These are phyloP conservation scores for Paramecium sonneborni DNA, from an alignment of 73 alveolate species.

Conservation along the genomic window DNA sequence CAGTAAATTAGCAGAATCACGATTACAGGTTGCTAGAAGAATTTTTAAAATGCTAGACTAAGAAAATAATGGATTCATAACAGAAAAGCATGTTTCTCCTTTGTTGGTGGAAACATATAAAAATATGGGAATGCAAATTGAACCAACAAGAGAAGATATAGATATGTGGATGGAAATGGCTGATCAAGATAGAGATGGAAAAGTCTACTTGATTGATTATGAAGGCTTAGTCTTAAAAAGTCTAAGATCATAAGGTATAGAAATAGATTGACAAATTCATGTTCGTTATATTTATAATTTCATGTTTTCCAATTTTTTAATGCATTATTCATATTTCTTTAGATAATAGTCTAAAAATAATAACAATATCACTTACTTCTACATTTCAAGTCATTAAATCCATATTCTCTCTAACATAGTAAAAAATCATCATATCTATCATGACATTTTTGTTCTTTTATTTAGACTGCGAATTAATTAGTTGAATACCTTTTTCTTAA, in stretches of 20 bases:
- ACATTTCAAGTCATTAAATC: slow-evolving; percentile 63
- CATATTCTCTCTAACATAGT: slow-evolving; percentile 59
- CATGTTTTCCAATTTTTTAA: neutral
- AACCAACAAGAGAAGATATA: slow-evolving; percentile 34
- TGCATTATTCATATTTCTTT: slow-evolving; percentile 35
- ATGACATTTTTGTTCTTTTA: slow-evolving; percentile 58
- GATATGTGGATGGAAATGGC: slow-evolving; percentile 58
- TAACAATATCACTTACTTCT: neutral
- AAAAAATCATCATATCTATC: slow-evolving; percentile 64
- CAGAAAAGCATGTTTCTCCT: slow-evolving; percentile 24
- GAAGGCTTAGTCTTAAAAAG: neutral
- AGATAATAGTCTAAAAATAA: neutral
- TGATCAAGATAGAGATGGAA: slow-evolving; percentile 50
- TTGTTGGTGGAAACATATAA: slow-evolving; percentile 28
- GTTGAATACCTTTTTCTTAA: neutral
- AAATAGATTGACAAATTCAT: slow-evolving; percentile 1
- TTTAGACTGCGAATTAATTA: neutral
- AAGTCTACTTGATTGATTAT: slow-evolving; percentile 11
- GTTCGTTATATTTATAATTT: neutral
- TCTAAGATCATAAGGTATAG: neutral
- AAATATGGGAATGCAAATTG: neutral
- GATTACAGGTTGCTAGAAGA: slow-evolving; percentile 45
- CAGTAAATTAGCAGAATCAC: slow-evolving; percentile 1
- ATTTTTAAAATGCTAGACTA: slow-evolving; percentile 29
- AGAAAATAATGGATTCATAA: slow-evolving; percentile 4